Evolutionary conservation across 1,139 yeast species (phyloP).

Genomic region (Hyphopichia buzzinii): DNA sequence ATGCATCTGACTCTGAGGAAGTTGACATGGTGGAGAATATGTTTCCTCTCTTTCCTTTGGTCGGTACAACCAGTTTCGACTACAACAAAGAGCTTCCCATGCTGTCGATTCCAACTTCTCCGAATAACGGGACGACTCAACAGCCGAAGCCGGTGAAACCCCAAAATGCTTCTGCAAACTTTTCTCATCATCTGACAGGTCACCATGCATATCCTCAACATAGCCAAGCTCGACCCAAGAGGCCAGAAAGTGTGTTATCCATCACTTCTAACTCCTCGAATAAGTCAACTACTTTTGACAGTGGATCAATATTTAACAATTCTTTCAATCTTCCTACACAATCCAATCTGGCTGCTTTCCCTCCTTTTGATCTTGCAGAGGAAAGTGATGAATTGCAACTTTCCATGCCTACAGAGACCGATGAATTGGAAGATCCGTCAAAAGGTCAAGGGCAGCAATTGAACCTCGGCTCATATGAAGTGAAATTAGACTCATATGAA

Average conservation of each 20-base stretch:
- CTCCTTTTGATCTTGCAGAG: slow-evolving; percentile 19
- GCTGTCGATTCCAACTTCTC: slow-evolving; percentile 20
- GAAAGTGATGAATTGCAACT: slow-evolving; percentile 4
- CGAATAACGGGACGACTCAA: slow-evolving; percentile 1
- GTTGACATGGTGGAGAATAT: slow-evolving; percentile 24
- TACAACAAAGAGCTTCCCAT: slow-evolving; percentile 36
- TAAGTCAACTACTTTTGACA: slow-evolving; percentile 9
- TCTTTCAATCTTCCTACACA: slow-evolving; percentile 22
- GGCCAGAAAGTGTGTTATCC: slow-evolving; percentile 46
- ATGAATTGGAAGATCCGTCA: background rate
- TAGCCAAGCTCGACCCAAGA: slow-evolving; percentile 26
- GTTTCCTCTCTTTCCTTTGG: slow-evolving; percentile 54
- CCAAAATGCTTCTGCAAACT: background rate
- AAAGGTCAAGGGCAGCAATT: slow-evolving; percentile 1
- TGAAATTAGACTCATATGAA: slow-evolving; percentile 4
- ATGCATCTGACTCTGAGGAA: slow-evolving; percentile 7
- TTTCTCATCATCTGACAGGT: background rate
- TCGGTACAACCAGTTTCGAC: slow-evolving; percentile 46
- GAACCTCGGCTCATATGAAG: slow-evolving; percentile 1
- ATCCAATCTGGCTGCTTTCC: slow-evolving; percentile 29
- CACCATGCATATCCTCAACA: slow-evolving; percentile 1
- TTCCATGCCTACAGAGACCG: slow-evolving; percentile 2
- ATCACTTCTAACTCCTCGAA: slow-evolving; percentile 39
- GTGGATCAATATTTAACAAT: slow-evolving; percentile 6
- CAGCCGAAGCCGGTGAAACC: slow-evolving; percentile 4